A percentile compares a stretch with the other conserved stretches of the same genome.
Conservation (phyloP, 768 basidiomycete species). For the Lentinula aciculospora region DNA sequence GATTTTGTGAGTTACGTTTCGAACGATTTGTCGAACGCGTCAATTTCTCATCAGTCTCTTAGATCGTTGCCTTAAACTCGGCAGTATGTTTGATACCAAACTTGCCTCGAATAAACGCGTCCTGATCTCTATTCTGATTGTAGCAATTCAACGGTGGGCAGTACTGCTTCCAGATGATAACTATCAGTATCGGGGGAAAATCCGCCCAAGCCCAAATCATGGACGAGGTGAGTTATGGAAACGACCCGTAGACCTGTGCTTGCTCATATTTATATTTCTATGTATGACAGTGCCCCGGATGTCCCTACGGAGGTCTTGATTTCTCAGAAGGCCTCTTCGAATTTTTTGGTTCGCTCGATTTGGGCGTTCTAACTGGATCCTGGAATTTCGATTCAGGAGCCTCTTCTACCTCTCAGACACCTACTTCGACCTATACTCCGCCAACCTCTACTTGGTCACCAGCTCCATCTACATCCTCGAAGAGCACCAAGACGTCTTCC, state of each 20-base stretch:
- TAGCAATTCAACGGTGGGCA: slow-evolving; percentile 8
- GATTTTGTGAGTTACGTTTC: slow-evolving; percentile 4
- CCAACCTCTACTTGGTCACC: slow-evolving; percentile 19
- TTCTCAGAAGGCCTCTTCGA: slow-evolving; percentile 47
- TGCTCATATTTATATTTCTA: neutral
- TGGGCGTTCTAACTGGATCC: slow-evolving; percentile 38
- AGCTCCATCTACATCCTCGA: slow-evolving; percentile 9
- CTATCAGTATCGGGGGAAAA: slow-evolving; percentile 44
- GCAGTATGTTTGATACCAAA: neutral
- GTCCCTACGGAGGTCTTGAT: slow-evolving; percentile 59
- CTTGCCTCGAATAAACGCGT: neutral
- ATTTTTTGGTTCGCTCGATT: slow-evolving; percentile 30
- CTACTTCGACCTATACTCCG: slow-evolving; percentile 14
- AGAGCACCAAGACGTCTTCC: neutral
- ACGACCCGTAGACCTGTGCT: neutral
- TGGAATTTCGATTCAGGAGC: slow-evolving; percentile 35
- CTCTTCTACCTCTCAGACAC: slow-evolving; percentile 2
- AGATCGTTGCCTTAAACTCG: slow-evolving; percentile 8
- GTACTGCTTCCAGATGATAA: slow-evolving; percentile 49
- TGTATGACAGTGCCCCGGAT: slow-evolving; percentile 38
- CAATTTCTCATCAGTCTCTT: neutral
- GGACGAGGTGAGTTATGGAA: slow-evolving; percentile 40
- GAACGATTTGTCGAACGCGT: neutral
- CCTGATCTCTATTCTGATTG: neutral
- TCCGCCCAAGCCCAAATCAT: slow-evolving; percentile 42